Base-by-base conservation (phyloP, 306 rosid genomes). In the Arachis hypogaea region DNA sequence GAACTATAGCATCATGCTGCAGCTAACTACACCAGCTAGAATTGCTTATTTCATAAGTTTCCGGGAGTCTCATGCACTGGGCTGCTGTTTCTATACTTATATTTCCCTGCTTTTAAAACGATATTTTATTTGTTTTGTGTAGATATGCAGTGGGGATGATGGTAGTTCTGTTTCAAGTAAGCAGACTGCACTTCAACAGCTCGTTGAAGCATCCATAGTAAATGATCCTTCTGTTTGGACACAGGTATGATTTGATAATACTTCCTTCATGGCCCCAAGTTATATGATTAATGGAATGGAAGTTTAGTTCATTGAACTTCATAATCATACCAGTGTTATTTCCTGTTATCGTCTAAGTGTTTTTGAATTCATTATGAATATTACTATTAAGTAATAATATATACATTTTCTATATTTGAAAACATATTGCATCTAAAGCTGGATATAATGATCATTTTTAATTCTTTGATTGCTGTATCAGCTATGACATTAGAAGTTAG, bases 191-290 rank as follows among this genome's bases (percentile, higher is more conserved):
- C 92, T 95, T 78, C 97, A 88, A 74, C 98, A 87, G 81, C 82
- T 95, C 76, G 82, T 88, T 52, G 97, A 90, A 86, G 86, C 88
- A 80, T 95, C 99, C 43, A 50, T 77, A 55, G 78, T 79, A 74
- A 92, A 92, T 81, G 96, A 92, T 75, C 73, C 77, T 59, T 88
- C 97, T 71, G 63, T 90, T 75, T 95, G 99, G 99, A 82, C 84
- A 40, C 89, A 87, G 98, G 99, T 88, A 83, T 74, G 82, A 63
- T 74, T 70, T 71, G 41, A 63, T 74, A 44, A 59, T 64, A 40
- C 49, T 30, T 61, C 72, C 75, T 77, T 72, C 41, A 49, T 76
- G 62, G 49, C 46, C 47, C 67, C 14, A 28, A 46, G 29, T 60
- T 66, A 9, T 72, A 40, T 28, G 46, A 45, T 36, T 46, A 40